Base-by-base conservation (phyloP, 2,329 filamentous ascomycete genomes). In the Zymoseptoria brevis region DNA sequence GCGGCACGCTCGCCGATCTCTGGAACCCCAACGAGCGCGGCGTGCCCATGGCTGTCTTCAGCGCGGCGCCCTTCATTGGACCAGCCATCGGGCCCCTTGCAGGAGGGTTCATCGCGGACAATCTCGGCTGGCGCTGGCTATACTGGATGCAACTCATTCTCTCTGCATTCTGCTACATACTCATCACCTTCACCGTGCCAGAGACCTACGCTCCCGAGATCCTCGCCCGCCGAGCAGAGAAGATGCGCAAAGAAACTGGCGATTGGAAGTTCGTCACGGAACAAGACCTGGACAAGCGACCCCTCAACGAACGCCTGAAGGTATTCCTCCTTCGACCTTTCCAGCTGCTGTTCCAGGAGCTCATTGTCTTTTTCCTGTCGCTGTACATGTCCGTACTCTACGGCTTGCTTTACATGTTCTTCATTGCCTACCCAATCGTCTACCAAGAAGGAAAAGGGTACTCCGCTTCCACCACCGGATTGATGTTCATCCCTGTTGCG, bases 101-200 rank as follows among this genome's bases (percentile, higher is more conserved):
- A 6, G 91, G 90, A 64, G 90, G 89, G 9, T 95, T 85, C 71
- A 78, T 94, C 1, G 81, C 82, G 7, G 87, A 91, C 66, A 88
- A 64, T 13, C 58, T 70, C 4, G 70, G 69, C 45, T 73, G 71
- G 71, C 60, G 71, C 48, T 73, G 71, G 71, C 78, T 94, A 0
- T 94, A 94, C 77, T 93, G 88, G 87, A 83, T 96, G 66, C 89
- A 93, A 69, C 78, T 94, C 9, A 95, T 96, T 68, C 71, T 94
- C 11, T 79, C 87, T 24, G 85, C 80, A 13, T 71, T 86, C 54
- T 82, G 87, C 66, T 94, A 87, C 84, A 61, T 87, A 19, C 72
- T 93, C 61, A 91, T 94, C 73, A 87, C 86, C 29, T 92, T 95
- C 74, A 94, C 89, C n/a, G 87, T 96, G 0, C 89, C 90, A 1